Base-by-base conservation (phyloP, 202 grass and related monocot genomes). In the Zoysia matrella region DNA sequence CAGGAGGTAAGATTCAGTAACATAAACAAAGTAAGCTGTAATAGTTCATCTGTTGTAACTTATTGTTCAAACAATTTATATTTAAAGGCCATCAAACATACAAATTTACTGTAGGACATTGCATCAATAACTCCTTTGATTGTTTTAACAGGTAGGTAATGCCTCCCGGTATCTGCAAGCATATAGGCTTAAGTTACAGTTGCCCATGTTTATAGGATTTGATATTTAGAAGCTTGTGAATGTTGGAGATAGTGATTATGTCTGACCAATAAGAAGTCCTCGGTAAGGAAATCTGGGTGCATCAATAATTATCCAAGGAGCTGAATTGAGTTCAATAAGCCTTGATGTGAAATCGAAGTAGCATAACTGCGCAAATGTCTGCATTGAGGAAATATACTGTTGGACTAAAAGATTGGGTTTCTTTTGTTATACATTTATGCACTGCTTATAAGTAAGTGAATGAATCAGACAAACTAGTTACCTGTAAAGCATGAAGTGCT, bases 91-190 rank as follows among this genome's bases (percentile, higher is more conserved):
- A 78, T 57, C 7, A 86, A 7, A 90, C 81, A 11, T 89, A 95
- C 95, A 87, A 98, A 73, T 85, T 98, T 98, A 88, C 90, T 98
- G 80, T 93, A 98, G 67, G 95, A 60, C 92, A 98, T 98, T 79
- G 92, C 87, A 95, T 98, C 92, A 75, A 98, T 98, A n/a, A 98
- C 90, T 83, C 80, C 48, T 86, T 98, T 95, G 82, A 98, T 95
- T 86, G 73, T 66, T 45, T 74, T 77, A 43, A 95, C 57, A 69
- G 95, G 95, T 47, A 98, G 90, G 55, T 90, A 98, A 73, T 98
- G 95, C 11, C 95, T 83, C 10, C 89, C 86, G 7, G 95, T 98
- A 93, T 95, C 95, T 98, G 90, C 73, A 81, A 76, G 64, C 41
- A 18, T 74, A 5, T 51, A 84, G n/a, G 40, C 68, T 73, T 36